phyloP scores from a whole-genome alignment of 2,329 filamentous ascomycete species.

The Paecilomyces variotii region DNA sequence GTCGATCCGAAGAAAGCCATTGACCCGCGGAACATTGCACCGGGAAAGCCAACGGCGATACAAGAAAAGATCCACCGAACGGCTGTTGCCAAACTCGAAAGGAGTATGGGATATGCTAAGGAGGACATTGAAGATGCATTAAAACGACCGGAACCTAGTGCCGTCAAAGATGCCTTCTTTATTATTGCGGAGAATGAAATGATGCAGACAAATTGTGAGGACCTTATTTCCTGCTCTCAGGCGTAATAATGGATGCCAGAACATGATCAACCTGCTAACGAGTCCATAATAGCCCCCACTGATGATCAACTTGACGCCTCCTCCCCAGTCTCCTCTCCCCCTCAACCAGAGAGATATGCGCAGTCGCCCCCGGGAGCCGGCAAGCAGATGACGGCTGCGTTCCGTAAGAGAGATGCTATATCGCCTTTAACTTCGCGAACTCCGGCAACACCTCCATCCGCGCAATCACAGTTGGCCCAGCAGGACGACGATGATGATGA shows the following conservation, averaged over 20 bases:
- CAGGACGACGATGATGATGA: constrained; percentile 21
- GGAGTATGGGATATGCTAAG: constrained; percentile 95
- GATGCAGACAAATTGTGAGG: constrained; percentile 89
- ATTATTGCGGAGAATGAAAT: constrained; percentile 97
- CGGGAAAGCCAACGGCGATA: constrained; percentile 66
- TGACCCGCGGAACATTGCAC: constrained; percentile 70
- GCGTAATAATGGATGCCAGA: not conserved
- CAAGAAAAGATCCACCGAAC: constrained; percentile 87
- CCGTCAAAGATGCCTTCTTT: constrained; percentile 97
- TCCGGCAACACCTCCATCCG: constrained; percentile 19
- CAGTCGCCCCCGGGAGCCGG: constrained; percentile 12
- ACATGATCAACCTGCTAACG: constrained; percentile 5
- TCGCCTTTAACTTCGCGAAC: constrained; percentile 13
- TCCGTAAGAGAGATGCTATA: constrained; percentile 12
- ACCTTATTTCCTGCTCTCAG: not conserved
- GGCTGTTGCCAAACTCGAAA: constrained; percentile 90
- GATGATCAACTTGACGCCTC: constrained; percentile 22
- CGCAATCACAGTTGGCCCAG: constrained; percentile 15
- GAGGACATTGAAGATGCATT: constrained; percentile 92
- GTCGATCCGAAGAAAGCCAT: constrained; percentile 89
- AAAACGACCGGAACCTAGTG: constrained; percentile 84
- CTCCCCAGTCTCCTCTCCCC: constrained; percentile 15
- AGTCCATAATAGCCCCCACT: constrained; percentile 21
- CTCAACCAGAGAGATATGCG: constrained; percentile 19
- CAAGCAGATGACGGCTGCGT: constrained; percentile 8